Conservation (phyloP, 2,329 filamentous ascomycete genomes). For the Clonostachys solani region DNA sequence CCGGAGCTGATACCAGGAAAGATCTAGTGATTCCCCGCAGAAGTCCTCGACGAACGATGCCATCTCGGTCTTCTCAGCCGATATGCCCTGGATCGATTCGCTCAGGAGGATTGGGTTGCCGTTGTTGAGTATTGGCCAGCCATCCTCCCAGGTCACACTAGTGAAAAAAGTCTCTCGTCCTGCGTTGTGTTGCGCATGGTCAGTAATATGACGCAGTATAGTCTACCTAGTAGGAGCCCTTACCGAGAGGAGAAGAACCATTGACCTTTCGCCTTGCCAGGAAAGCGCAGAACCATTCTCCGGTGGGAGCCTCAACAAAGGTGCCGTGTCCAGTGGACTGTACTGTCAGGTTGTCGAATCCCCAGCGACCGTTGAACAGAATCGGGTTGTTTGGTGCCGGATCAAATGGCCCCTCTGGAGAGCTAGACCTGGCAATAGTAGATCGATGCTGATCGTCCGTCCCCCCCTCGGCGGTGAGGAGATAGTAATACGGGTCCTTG, state of each 20-base stretch:
- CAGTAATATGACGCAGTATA: too few relatives aligned
- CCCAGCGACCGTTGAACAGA: slow-evolving; percentile 10
- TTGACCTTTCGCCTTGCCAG: slow-evolving; percentile 10
- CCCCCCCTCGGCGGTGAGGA: slow-evolving; percentile 44
- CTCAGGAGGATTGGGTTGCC: slow-evolving; percentile 5
- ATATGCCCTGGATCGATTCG: neutral
- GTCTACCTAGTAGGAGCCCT: neutral
- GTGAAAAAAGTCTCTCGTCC: slow-evolving; percentile 14
- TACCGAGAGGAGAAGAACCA: slow-evolving; percentile 3
- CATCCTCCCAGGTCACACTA: slow-evolving; percentile 12
- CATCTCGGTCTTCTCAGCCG: too few relatives aligned
- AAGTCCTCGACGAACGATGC: neutral
- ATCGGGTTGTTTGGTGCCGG: slow-evolving; percentile 28
- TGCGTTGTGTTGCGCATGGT: neutral
- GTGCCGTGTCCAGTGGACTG: slow-evolving; percentile 12
- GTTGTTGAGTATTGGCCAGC: slow-evolving; percentile 14
- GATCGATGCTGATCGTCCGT: slow-evolving; percentile 33
- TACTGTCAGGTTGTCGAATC: slow-evolving; percentile 8
- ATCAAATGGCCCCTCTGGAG: slow-evolving; percentile 37
- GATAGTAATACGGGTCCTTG: slow-evolving; percentile 38
- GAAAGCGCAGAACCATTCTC: slow-evolving; percentile 12
- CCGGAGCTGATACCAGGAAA: neutral
- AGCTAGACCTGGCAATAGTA: slow-evolving; percentile 33
- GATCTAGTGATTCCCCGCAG: neutral
- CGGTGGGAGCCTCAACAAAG: slow-evolving; percentile 11